Base-by-base conservation (phyloP, 2,329 filamentous ascomycete species). In the Fonsecaea multimorphosa region DNA sequence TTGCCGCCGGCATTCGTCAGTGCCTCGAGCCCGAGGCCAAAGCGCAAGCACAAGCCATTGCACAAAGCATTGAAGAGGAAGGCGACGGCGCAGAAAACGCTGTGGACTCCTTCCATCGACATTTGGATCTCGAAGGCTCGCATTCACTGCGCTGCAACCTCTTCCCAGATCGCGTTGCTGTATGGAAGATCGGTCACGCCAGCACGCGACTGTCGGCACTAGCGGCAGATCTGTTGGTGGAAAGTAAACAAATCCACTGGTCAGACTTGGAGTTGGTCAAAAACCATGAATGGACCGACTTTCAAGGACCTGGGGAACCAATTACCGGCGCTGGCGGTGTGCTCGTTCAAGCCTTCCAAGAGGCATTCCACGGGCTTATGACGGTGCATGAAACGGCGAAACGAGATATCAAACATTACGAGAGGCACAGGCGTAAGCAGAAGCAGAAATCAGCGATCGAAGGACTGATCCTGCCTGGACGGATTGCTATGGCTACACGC, bases 271-370 rank as follows among this genome's bases (percentile, higher is more conserved):
- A 80, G 51, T 74, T 85, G 24, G 72, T 81, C 27, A 74, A 81
- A 5, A 79, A 81, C 61, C 80, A 78, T 53, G 81, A 83, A 58
- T 85, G 83, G 82, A 83, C 82, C 59, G 82, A 84, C 66, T 85
- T 85, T 66, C 82, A 83, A 60, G 83, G 83, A 0, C 82, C 83
- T 19, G 83, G 83, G 1, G 84, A 85, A 66, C 83, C 83, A 0
- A 74, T 85, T 32, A 84, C 80, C 9, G 85, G 81, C 38, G 77
- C 76, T 12, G 82, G 80, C 61, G 79, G 81, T 51, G 82, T 81
- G 9, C 69, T 81, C 31, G 77, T 79, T 24, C 77, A 75, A 62
- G 82, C 78, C 16, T 75, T 81, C 51, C 79, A 78, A 14, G 81
- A 80, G 57, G 78, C 83, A n/a, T 80, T 80, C 4, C 78, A 80